These are phyloP conservation scores for Lodderomyces beijingensis DNA, from an alignment of 1,139 yeast species.

Conservation along the genomic window DNA sequence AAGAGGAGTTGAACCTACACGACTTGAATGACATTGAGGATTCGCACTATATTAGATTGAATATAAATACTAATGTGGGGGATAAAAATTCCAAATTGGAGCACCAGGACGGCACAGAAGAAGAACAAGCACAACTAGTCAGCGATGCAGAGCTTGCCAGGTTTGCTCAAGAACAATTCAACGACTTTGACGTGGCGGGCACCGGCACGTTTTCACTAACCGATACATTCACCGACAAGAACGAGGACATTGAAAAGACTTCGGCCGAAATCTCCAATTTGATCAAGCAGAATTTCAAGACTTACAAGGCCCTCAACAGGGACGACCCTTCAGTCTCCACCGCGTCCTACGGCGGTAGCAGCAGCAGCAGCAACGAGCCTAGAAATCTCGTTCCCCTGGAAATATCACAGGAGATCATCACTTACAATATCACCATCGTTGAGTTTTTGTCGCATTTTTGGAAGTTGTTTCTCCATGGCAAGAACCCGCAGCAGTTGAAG, in stretches of 20 bases:
- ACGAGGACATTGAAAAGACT: constrained; percentile 43
- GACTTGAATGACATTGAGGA: constrained; percentile 55
- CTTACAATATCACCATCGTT: constrained; percentile 36
- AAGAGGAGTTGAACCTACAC: constrained; percentile 51
- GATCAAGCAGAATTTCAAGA: constrained; percentile 51
- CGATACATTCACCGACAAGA: constrained; percentile 31
- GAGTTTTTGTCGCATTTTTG: constrained; percentile 46
- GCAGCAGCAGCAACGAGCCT: constrained; percentile 7
- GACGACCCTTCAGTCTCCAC: constrained; percentile 5
- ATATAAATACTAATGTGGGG: constrained; percentile 34
- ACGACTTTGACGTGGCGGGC: constrained; percentile 9
- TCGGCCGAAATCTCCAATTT: constrained; percentile 46
- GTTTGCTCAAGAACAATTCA: constrained; percentile 16
- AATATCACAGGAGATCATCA: constrained; percentile 31
- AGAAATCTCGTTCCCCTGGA: constrained; percentile 24
- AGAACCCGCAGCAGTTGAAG: constrained; percentile 37
- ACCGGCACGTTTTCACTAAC: constrained; percentile 30
- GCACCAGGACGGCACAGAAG: not conserved
- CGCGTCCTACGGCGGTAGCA: not conserved
- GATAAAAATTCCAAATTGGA: constrained; percentile 3
- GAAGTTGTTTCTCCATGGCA: constrained; percentile 34
- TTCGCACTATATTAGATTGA: constrained; percentile 55
- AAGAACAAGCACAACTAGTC: not conserved
- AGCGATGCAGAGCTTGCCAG: not conserved
- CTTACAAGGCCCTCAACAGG: constrained; percentile 17